Evolutionary conservation across 2,329 filamentous ascomycete species (phyloP).

Genomic region (Incumbomyces lentus): DNA sequence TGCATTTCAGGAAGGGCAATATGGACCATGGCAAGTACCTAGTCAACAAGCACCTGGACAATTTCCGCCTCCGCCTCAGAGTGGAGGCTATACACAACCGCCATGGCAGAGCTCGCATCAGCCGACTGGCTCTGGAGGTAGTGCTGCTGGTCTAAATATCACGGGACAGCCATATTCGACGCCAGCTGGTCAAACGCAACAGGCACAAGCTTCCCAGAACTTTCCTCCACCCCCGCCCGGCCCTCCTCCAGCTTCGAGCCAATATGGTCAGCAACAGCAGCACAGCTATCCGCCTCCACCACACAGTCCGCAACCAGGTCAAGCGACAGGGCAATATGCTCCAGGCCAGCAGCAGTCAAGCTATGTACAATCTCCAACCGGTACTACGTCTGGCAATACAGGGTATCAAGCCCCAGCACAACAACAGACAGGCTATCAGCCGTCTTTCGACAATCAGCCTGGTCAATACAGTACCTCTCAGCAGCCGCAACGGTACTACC

Average conservation of each 20-base stretch:
- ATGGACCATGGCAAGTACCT: not conserved
- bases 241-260: constrained; percentile 4
- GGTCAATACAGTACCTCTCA: not conserved
- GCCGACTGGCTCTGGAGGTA: constrained; percentile 11
- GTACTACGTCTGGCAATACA: too few relatives aligned
- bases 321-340: constrained; percentile 1
- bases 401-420: not conserved
- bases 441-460: not conserved
- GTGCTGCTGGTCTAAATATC: constrained; percentile 6
- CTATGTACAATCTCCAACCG: too few relatives aligned
- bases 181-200: constrained; percentile 1
- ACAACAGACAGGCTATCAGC: not conserved
- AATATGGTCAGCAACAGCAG: constrained; percentile 2
- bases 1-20: too few relatives aligned
- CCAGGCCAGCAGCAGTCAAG: not conserved
- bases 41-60: not conserved
- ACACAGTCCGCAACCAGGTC: constrained; percentile 3
- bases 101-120: constrained; percentile 18
- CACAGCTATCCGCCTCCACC: constrained; percentile 15
- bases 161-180: not conserved
- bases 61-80: constrained; percentile 16
- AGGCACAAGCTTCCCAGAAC: not conserved
- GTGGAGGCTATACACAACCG: constrained; percentile 17
- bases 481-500: not conserved
- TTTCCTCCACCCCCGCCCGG: constrained; percentile 8